Evolutionary conservation across 2,329 filamentous ascomycete genomes (phyloP).

Genomic region (Paecilomyces niveus): DNA sequence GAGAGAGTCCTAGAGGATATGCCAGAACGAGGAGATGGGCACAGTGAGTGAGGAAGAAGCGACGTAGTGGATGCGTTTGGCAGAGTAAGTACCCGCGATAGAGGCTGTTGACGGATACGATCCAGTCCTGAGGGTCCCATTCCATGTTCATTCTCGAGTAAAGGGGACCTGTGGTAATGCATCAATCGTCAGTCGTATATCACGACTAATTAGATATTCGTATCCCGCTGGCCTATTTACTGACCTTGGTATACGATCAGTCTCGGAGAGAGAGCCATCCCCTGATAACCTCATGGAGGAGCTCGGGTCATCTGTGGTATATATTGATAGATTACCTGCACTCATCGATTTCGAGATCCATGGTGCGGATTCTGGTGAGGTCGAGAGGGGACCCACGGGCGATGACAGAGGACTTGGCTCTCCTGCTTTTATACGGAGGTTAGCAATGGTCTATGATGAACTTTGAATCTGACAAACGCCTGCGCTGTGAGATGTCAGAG

Average conservation of each 20-base stretch:
- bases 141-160: constrained; percentile 85
- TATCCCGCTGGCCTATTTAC: constrained; percentile 18
- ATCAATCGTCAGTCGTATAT: background rate
- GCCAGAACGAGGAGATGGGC: constrained; percentile 63
- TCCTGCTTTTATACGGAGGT: constrained; percentile 15
- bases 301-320: constrained; percentile 49
- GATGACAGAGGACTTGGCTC: constrained; percentile 35
- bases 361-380: constrained; percentile 26
- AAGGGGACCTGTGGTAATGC: constrained; percentile 56
- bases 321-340: constrained; percentile 41
- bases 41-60: constrained; percentile 51
- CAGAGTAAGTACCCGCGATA: constrained; percentile 57
- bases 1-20: constrained; percentile 49
- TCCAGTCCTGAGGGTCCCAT: constrained; percentile 79
- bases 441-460: constrained; percentile 3
- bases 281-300: constrained; percentile 66
- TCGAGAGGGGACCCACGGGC: constrained; percentile 27
- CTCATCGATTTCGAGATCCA: constrained; percentile 43
- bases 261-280: constrained; percentile 61
- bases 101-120: constrained; percentile 83
- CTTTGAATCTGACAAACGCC: background rate
- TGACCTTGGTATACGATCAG: constrained; percentile 69
- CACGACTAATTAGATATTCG: background rate
- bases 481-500: background rate
- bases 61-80: constrained; percentile 57